Conservation (phyloP, 1,284 basidiomycete species). For the Tylopilus sp. region DNA sequence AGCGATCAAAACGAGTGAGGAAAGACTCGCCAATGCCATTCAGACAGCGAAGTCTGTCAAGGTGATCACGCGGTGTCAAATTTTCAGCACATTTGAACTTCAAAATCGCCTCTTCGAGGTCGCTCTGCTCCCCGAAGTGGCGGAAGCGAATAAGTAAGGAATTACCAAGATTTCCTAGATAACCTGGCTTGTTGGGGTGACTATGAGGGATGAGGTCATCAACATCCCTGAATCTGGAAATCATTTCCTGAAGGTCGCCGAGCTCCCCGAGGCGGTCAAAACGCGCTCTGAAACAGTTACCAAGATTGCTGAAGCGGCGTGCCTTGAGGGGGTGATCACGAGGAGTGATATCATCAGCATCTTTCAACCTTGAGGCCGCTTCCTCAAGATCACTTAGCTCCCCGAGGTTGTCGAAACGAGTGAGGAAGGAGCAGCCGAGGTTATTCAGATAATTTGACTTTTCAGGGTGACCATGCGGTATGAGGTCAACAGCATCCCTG, state of each 20-base stretch:
- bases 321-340: background rate
- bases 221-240: background rate
- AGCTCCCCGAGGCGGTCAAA: background rate
- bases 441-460: background rate
- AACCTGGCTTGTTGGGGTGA: background rate
- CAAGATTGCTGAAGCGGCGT: background rate
- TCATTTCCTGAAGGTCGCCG: background rate
- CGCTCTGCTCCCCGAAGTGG: too few relatives aligned
- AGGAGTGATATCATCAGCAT: background rate
- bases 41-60: background rate
- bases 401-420: background rate
- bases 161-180: background rate
- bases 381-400: background rate
- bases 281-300: background rate
- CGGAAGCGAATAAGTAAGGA: background rate
- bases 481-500: background rate
- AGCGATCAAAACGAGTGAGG: background rate
- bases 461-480: background rate
- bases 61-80: background rate
- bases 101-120: slow-evolving; percentile 6
- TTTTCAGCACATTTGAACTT: background rate
- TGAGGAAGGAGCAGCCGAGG: background rate
- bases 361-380: background rate
- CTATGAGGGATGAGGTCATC: too few relatives aligned
- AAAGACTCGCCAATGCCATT: background rate